Evolutionary conservation across 2,329 filamentous ascomycete species (phyloP), one percentile per base, ranked within the genome.

Genomic region (Venturia aucupariae): DNA sequence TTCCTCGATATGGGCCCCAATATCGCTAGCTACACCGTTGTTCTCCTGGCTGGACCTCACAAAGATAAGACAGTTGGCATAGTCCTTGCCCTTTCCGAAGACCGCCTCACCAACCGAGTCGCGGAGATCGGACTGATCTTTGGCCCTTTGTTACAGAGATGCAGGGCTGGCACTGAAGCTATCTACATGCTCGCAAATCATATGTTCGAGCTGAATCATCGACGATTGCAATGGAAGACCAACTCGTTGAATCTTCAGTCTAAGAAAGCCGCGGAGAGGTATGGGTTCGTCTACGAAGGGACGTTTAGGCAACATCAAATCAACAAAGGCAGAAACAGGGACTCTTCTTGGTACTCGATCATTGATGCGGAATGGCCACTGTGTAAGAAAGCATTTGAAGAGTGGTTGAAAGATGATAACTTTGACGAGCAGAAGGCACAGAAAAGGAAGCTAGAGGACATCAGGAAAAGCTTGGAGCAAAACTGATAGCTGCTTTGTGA

Each of bases 141-240:
- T 35, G 38, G 38, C 1, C 60, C 60, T 35, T 17, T 39, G 19
- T 44, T 62, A 27, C 42, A 44, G 39, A 42, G 60, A 27, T 46
- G 10, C 22, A 38, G 60, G 30, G 60, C 60, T 11, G 60, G 38
- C n/a, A 88, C 84, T 0, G 86, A 88, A 70, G 78, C 80, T 0
- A 77, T 83, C 66, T 86, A 82, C 66, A 73, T 88, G 1, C 71
- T 86, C n/a, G 76, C 83, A 54, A 74, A 75, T 44, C 76, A 84
- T 64, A 79, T 79, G 0, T 83, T 88, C 67, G 79, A 82, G 2
- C 70, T 87, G 27, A 78, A 80, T 0, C 86, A 84, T 69, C 72
- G 80, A 3, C 76, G 86, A 8, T 79, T 86, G 4, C 85, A 87
- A 71, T 88, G 86, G 85, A 88, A 88, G 69, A 84, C 83, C 63